Evolutionary conservation across 106 monocot species (phyloP).

Genomic region (Acanthochlamys bracteata): DNA sequence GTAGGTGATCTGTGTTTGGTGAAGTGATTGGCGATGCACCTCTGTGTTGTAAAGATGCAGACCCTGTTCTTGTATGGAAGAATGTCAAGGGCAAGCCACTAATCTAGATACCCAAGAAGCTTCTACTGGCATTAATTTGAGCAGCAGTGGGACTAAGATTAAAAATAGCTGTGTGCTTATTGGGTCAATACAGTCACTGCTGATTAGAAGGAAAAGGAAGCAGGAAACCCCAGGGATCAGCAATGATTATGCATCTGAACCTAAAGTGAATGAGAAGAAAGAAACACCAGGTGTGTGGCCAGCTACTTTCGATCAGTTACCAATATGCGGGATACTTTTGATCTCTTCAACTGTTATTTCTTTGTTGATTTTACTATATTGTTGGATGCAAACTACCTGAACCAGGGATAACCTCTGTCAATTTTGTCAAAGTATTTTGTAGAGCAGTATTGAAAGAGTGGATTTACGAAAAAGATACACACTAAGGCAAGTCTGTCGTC

Average conservation of each 20-base stretch:
- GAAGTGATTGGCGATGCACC: constrained; percentile 63
- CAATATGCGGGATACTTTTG: constrained; percentile 32
- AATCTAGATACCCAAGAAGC: background rate
- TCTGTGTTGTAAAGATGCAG: constrained; percentile 30
- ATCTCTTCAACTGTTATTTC: constrained; percentile 34
- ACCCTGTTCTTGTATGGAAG: constrained; percentile 7
- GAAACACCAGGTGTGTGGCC: constrained; percentile 7
- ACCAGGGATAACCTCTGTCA: no score
- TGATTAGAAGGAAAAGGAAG: constrained; percentile 30
- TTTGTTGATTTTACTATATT: constrained; percentile 21
- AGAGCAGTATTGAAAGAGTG: no score
- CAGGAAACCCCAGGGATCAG: constrained; percentile 7
- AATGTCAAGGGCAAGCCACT: constrained; percentile 5
- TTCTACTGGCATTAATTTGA: background rate
- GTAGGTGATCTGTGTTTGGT: constrained; percentile 95
- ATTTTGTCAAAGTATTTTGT: no score
- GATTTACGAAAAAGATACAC: no score
- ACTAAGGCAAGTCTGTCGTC: no score
- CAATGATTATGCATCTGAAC: background rate
- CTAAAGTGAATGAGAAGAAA: constrained; percentile 1
- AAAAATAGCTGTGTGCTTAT: constrained; percentile 3
- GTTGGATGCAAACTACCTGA: constrained; percentile 6
- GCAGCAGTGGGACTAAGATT: background rate
- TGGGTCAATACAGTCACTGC: constrained; percentile 23
- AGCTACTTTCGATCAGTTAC: constrained; percentile 31